Conservation (phyloP, 2,329 filamentous ascomycete genomes). For the Chrysosporium keratinophilum region DNA sequence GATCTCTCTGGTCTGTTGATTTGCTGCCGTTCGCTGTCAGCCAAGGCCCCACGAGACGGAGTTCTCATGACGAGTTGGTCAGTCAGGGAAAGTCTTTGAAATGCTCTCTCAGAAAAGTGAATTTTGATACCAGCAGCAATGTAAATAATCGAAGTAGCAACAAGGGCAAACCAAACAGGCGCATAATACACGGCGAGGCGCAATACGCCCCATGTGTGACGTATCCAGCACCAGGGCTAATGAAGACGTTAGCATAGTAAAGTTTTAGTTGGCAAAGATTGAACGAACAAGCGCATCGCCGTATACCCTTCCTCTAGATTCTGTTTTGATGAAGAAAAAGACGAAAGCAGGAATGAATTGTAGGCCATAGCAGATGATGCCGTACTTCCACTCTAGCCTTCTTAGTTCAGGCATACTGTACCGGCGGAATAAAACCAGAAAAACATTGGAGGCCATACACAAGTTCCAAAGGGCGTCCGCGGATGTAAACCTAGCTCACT, state of each 20-base stretch:
- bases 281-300: slow-evolving; percentile 53
- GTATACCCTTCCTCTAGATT: slow-evolving; percentile 51
- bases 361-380: slow-evolving; percentile 60
- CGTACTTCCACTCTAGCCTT: slow-evolving; percentile 59
- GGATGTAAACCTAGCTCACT: slow-evolving; percentile 56
- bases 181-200: slow-evolving; percentile 64
- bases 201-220: slow-evolving; percentile 55
- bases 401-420: slow-evolving; percentile 56
- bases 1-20: neutral
- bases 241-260: neutral
- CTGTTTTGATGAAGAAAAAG: slow-evolving; percentile 54
- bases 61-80: neutral
- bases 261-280: neutral
- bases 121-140: slow-evolving; percentile 32
- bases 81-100: neutral
- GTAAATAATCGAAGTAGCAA: slow-evolving; percentile 33
- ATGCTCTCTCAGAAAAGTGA: slow-evolving; percentile 38
- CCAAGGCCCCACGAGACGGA: neutral
- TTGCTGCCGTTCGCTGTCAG: neutral
- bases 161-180: slow-evolving; percentile 35
- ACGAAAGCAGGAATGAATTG: slow-evolving; percentile 58
- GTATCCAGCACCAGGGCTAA: slow-evolving; percentile 71
- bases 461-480: slow-evolving; percentile 68
- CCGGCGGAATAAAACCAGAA: slow-evolving; percentile 67
- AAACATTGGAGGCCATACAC: slow-evolving; percentile 75